These are phyloP conservation scores for Trichoderma sp. DNA, from an alignment of 2,329 filamentous ascomycete genomes.

Conservation along the genomic window DNA sequence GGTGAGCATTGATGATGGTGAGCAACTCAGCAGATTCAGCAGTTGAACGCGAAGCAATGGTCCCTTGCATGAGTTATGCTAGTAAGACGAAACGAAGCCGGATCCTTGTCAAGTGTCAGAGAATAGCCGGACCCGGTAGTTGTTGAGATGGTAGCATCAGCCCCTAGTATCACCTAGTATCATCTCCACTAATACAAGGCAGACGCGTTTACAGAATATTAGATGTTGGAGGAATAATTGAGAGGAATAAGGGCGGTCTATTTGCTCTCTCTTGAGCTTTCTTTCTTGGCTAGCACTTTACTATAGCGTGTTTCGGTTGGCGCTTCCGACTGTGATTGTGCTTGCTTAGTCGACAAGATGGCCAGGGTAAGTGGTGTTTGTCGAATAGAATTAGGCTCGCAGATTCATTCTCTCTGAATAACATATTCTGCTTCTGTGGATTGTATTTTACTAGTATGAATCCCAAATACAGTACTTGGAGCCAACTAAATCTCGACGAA, in stretches of 20 bases:
- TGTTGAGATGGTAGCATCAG: neutral
- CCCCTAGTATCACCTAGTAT: neutral
- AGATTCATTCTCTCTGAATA: neutral
- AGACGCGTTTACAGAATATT: neutral
- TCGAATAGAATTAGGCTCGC: neutral
- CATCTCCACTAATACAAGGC: neutral
- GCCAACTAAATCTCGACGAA: neutral
- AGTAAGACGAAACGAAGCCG: neutral
- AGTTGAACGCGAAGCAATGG: neutral
- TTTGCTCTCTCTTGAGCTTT: neutral
- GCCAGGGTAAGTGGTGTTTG: neutral
- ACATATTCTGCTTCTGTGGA: neutral
- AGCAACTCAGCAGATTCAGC: neutral
- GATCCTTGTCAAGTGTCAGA: neutral
- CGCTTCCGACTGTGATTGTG: neutral
- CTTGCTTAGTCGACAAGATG: neutral
- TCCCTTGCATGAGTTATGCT: neutral
- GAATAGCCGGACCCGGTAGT: neutral
- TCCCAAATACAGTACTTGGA: neutral
- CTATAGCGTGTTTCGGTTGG: neutral
- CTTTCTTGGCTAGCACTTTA: neutral
- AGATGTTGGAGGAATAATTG: neutral
- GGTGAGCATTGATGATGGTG: neutral
- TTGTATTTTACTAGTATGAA: neutral
- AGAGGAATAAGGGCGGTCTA: neutral